phyloP scores from a whole-genome alignment of 148 eudicot species.

The Fagopyrum tataricum region DNA sequence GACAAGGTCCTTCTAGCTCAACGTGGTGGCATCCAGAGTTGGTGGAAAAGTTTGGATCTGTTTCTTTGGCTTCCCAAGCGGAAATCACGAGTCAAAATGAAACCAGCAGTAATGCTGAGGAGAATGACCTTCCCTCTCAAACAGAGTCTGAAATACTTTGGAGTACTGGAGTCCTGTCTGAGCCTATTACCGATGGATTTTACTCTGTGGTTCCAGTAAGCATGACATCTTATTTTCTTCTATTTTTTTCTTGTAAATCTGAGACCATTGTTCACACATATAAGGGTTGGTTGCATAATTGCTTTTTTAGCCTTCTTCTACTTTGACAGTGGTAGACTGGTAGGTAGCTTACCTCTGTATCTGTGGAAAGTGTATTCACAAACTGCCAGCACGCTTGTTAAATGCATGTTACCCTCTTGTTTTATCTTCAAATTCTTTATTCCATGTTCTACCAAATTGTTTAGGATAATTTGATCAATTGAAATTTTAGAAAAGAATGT shows the following conservation, averaged over 20 bases:
- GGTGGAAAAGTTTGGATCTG: slow-evolving; percentile 61
- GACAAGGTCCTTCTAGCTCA: slow-evolving; percentile 41
- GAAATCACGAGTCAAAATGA: slow-evolving; percentile 38
- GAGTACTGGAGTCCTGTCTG: slow-evolving; percentile 81
- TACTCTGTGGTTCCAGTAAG: slow-evolving; percentile 82
- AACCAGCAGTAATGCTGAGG: slow-evolving; percentile 32
- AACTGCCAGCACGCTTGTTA: background rate
- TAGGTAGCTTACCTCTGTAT: background rate
- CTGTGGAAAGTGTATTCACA: background rate
- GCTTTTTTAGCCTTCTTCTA: background rate
- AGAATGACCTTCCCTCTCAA: slow-evolving; percentile 36
- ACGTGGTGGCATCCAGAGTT: slow-evolving; percentile 76
- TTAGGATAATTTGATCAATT: background rate
- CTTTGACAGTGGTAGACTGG: background rate
- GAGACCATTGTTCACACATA: background rate
- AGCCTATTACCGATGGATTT: slow-evolving; percentile 88
- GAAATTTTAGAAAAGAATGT: background rate
- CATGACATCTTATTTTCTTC: background rate
- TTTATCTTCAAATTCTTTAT: background rate
- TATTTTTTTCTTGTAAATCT: background rate
- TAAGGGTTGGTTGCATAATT: background rate
- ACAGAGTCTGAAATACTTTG: slow-evolving; percentile 74
- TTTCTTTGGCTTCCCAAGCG: slow-evolving; percentile 58
- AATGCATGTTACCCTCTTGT: background rate
- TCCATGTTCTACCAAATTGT: background rate